Conservation (phyloP, 2,329 filamentous ascomycete species). For the Colletotrichum sp. region DNA sequence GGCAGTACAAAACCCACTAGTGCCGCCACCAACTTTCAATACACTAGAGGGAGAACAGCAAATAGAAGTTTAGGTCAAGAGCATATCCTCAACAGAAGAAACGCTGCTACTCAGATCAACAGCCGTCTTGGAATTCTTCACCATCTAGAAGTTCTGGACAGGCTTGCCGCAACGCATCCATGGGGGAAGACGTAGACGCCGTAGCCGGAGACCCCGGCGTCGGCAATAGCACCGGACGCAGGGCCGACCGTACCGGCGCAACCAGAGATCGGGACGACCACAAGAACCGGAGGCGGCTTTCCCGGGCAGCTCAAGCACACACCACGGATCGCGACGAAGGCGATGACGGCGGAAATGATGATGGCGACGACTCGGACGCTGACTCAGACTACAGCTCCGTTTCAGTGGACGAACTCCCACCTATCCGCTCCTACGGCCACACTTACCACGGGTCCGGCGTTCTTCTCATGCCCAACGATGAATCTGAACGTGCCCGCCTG, state of each 20-base stretch:
- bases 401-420: slow-evolving; percentile 33
- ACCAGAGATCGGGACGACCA: background rate
- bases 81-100: background rate
- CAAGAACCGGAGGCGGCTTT: slow-evolving; percentile 2
- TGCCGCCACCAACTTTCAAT: background rate
- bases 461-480: slow-evolving; percentile 38
- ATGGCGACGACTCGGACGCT: slow-evolving; percentile 29
- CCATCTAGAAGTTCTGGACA: background rate
- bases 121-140: background rate
- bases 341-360: slow-evolving; percentile 20
- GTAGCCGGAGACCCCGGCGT: background rate
- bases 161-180: background rate
- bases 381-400: slow-evolving; percentile 37
- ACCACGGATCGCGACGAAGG: slow-evolving; percentile 11
- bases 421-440: slow-evolving; percentile 38
- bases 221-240: slow-evolving; percentile 5
- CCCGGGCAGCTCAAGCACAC: background rate
- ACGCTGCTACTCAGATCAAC: background rate
- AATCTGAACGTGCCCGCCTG: slow-evolving; percentile 34
- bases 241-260: background rate
- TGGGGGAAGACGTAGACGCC: slow-evolving; percentile 14
- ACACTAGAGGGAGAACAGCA: background rate
- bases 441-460: slow-evolving; percentile 41
- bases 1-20: background rate
- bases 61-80: background rate